phyloP scores from a whole-genome alignment of 495 filamentous ascomycete species.

The Aspergillus leporis region DNA sequence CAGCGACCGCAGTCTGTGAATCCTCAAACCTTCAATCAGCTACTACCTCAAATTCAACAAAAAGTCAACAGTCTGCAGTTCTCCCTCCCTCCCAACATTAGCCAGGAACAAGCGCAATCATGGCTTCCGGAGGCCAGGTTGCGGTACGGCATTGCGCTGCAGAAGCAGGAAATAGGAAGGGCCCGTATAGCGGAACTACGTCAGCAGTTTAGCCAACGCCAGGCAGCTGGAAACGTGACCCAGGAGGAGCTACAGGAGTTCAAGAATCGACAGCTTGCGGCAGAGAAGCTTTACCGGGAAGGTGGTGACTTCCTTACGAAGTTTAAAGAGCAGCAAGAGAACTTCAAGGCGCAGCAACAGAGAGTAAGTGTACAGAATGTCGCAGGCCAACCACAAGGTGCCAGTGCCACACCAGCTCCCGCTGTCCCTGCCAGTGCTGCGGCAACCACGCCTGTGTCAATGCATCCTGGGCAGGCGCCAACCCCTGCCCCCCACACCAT shows the following conservation, averaged over 20 bases:
- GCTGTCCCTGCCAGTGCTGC: constrained; percentile 25
- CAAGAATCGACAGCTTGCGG: constrained; percentile 42
- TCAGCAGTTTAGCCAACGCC: constrained; percentile 38
- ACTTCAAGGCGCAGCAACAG: constrained; percentile 45
- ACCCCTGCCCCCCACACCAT: constrained; percentile 53
- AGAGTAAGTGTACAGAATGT: constrained; percentile 21
- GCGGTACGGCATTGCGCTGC: constrained; percentile 52
- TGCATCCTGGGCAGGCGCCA: constrained; percentile 39
- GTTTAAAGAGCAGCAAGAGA: constrained; percentile 51
- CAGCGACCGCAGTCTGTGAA: constrained; percentile 43
- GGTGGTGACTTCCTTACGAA: constrained; percentile 47
- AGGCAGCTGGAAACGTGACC: constrained; percentile 38
- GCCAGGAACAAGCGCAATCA: constrained; percentile 44
- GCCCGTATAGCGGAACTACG: constrained; percentile 40
- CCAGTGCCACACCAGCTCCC: constrained; percentile 13
- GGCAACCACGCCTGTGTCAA: constrained; percentile 24
- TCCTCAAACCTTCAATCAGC: constrained; percentile 41
- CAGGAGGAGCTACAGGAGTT: constrained; percentile 47
- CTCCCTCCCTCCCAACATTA: constrained; percentile 48
- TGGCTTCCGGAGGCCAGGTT: constrained; percentile 54
- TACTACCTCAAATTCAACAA: constrained; percentile 44
- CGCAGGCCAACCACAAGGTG: constrained; percentile 12
- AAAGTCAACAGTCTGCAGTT: constrained; percentile 49
- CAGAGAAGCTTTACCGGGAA: constrained; percentile 48
- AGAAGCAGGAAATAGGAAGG: constrained; percentile 52